phyloP scores from a whole-genome alignment of 2,329 filamentous ascomycete species.

The Nemania diffusa region DNA sequence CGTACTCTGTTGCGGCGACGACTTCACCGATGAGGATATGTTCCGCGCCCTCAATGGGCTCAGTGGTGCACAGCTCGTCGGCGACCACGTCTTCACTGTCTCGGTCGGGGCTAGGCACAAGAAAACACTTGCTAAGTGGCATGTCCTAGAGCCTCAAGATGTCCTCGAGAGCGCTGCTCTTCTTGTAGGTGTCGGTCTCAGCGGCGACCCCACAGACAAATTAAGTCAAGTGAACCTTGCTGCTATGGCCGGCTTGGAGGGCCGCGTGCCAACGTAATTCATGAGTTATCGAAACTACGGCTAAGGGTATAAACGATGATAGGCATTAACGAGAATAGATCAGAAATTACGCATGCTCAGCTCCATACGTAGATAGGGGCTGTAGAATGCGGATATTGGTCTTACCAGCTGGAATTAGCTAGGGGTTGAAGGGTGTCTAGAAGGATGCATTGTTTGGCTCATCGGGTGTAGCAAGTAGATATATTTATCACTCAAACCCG shows the following conservation, averaged over 20 bases:
- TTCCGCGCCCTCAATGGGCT: constrained; percentile 81
- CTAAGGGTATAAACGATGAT: neutral
- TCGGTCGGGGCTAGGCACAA: constrained; percentile 93
- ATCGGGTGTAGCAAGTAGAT: neutral
- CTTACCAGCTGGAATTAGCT: neutral
- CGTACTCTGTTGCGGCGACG: constrained; percentile 90
- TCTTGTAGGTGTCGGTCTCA: constrained; percentile 59
- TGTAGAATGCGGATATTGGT: neutral
- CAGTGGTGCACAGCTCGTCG: constrained; percentile 63
- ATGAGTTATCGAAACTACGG: neutral
- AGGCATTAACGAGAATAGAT: neutral
- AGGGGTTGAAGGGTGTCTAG: neutral
- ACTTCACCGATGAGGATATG: constrained; percentile 97
- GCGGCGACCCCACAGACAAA: constrained; percentile 52
- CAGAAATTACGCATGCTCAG: neutral
- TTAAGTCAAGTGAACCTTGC: constrained; percentile 67
- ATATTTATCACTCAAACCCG: neutral
- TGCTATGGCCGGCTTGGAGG: constrained; percentile 64
- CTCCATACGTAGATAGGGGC: too few species aligned
- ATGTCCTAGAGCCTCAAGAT: constrained; percentile 87
- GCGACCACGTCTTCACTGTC: constrained; percentile 83
- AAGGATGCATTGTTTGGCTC: neutral
- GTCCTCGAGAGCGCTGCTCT: constrained; percentile 77
- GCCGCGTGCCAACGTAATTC: constrained; percentile 56
- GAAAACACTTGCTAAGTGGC: constrained; percentile 89